Percentiles rank a stretch among this genome's conserved stretches.
These are phyloP conservation scores for Ceratobasidium theobromae DNA, from an alignment of 1,284 basidiomycete genomes.

Conservation along the genomic window DNA sequence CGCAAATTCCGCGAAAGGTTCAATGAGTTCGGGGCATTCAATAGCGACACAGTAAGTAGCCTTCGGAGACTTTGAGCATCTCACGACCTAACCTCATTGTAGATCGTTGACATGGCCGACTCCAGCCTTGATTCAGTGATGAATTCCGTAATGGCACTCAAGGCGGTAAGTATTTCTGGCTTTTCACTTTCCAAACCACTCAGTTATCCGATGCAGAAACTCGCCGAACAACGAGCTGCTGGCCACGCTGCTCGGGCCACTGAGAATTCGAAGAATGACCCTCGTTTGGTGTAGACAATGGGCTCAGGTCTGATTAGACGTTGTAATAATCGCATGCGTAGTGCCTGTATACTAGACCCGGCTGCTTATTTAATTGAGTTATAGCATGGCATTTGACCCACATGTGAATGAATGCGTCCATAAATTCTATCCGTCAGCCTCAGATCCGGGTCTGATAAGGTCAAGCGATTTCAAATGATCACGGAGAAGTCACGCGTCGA, in stretches of 20 bases:
- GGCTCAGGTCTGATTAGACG: too few relatives aligned
- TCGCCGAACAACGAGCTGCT: constrained; percentile 20
- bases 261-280: not conserved
- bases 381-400: too few relatives aligned
- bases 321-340: too few relatives aligned
- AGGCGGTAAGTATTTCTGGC: not conserved
- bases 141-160: constrained; percentile 22
- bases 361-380: too few relatives aligned
- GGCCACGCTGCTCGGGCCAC: constrained; percentile 5
- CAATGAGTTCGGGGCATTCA: not conserved
- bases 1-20: not conserved
- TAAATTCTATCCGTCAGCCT: not conserved
- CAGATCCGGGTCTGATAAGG: constrained; percentile 26
- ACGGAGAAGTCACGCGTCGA: constrained; percentile 30
- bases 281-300: constrained; percentile 12
- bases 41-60: constrained; percentile 9
- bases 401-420: too few relatives aligned
- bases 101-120: constrained; percentile 25
- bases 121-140: constrained; percentile 22
- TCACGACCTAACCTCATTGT: not conserved
- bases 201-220: not conserved
- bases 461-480: not conserved
- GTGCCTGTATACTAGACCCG: too few relatives aligned
- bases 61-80: not conserved
- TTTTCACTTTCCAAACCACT: not conserved